Conservation (phyloP, 345 rosid species). For the Lepidium aucheri region DNA sequence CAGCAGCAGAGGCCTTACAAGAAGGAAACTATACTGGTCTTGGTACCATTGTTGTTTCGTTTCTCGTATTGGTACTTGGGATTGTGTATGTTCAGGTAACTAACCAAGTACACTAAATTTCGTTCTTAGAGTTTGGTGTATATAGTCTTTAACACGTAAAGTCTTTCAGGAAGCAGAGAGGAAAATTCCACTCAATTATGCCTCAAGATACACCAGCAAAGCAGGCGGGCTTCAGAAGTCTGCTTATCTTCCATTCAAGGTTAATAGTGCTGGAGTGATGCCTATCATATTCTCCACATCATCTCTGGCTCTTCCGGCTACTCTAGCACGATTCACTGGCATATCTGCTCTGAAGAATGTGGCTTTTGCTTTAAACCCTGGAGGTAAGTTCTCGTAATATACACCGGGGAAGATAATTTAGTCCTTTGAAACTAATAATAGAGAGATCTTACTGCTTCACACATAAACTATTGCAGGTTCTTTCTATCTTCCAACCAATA, state of each 20-base stretch:
- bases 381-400: constrained; percentile 41
- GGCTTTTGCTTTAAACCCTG: constrained; percentile 82
- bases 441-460: not conserved
- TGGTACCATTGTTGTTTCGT: constrained; percentile 53
- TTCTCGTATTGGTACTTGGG: constrained; percentile 74
- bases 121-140: constrained; percentile 11
- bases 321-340: constrained; percentile 88
- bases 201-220: constrained; percentile 80
- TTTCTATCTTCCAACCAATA: constrained; percentile 82
- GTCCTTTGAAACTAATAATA: not conserved
- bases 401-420: not conserved
- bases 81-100: constrained; percentile 98
- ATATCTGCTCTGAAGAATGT: constrained; percentile 70
- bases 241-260: constrained; percentile 96
- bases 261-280: constrained; percentile 96
- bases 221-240: constrained; percentile 82
- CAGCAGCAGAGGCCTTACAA: constrained; percentile 65
- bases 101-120: not conserved
- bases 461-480: constrained; percentile 53
- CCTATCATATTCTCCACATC: constrained; percentile 98
- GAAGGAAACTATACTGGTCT: constrained; percentile 93
- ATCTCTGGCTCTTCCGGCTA: constrained; percentile 89
- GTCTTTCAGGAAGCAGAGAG: constrained; percentile 97
- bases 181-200: constrained; percentile 93
- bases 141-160: constrained; percentile 22